phyloP scores from a whole-genome alignment of 163 green algal genomes.

The Chlorella variabilis region DNA sequence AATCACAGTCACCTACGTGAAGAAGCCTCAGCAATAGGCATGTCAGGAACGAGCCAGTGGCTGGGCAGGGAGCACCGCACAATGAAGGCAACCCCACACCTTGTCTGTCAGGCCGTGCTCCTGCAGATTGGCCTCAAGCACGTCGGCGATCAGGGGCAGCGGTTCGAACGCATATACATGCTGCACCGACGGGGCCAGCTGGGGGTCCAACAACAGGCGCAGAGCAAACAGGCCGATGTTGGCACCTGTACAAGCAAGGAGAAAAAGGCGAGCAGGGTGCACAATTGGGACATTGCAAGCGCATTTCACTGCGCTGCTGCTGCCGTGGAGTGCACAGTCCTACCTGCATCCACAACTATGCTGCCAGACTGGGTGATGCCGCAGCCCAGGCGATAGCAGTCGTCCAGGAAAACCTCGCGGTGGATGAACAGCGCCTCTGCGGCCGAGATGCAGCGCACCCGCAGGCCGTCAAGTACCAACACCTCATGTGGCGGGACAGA shows the following conservation, averaged over 20 bases:
- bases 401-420: conserved; percentile 46
- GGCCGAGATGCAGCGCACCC: background rate
- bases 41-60: too few species aligned
- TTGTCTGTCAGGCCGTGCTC: conserved; percentile 5
- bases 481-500: too few species aligned
- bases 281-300: too few species aligned
- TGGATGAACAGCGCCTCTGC: conserved; percentile 49
- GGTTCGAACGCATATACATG: conserved; percentile 39
- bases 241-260: conserved; percentile 52
- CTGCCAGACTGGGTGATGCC: conserved; percentile 46
- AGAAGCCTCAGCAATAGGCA: background rate
- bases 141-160: conserved; percentile 12
- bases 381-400: conserved; percentile 42
- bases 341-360: conserved; percentile 48
- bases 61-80: background rate
- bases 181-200: background rate
- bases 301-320: too few species aligned
- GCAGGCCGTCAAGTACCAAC: conserved; percentile 4
- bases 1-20: conserved; percentile 24
- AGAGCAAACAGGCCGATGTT: conserved; percentile 55
- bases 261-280: too few species aligned
- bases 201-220: conserved; percentile 15
- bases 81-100: background rate
- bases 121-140: conserved; percentile 34
- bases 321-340: too few species aligned